A percentile compares a stretch with the other conserved stretches of the same genome.
Conservation (phyloP, 2,329 filamentous ascomycete species). For the Dactylonectria estremocensis region DNA sequence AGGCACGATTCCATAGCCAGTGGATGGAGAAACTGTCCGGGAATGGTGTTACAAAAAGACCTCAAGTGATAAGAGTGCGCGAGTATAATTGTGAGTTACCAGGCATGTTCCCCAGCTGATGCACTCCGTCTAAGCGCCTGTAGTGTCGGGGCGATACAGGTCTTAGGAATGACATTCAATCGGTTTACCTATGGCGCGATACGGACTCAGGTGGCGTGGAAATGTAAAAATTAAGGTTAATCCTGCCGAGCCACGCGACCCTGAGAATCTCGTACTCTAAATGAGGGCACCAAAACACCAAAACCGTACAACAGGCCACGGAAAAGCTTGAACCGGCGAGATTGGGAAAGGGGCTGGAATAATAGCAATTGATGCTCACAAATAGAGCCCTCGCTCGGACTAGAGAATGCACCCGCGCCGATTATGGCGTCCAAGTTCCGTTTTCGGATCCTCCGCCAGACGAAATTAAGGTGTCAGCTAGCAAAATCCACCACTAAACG, state of each 20-base stretch:
- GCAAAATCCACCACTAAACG: not conserved
- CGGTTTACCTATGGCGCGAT: too few species aligned
- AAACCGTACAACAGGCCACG: not conserved
- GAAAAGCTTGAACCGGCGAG: not conserved
- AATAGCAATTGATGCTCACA: not conserved
- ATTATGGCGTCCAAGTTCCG: not conserved
- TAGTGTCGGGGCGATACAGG: too few species aligned
- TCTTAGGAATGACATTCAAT: too few species aligned
- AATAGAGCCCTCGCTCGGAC: not conserved
- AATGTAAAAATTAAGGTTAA: slow-evolving; percentile 1
- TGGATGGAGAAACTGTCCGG: not conserved
- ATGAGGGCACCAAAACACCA: not conserved
- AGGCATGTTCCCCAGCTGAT: not conserved
- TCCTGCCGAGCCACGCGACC: not conserved
- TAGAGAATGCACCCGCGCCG: not conserved
- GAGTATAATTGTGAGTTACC: not conserved
- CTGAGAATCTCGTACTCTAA: not conserved
- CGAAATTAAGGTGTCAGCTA: not conserved
- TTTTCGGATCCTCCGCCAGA: not conserved
- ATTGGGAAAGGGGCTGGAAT: not conserved
- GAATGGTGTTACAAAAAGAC: not conserved
- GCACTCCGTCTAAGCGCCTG: too few species aligned
- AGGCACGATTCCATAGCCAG: not conserved
- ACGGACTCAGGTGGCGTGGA: not conserved
- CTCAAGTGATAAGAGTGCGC: not conserved